These are phyloP conservation scores for Pseudofabraea citricarpa DNA, from an alignment of 2,329 filamentous ascomycete genomes.

Conservation along the genomic window DNA sequence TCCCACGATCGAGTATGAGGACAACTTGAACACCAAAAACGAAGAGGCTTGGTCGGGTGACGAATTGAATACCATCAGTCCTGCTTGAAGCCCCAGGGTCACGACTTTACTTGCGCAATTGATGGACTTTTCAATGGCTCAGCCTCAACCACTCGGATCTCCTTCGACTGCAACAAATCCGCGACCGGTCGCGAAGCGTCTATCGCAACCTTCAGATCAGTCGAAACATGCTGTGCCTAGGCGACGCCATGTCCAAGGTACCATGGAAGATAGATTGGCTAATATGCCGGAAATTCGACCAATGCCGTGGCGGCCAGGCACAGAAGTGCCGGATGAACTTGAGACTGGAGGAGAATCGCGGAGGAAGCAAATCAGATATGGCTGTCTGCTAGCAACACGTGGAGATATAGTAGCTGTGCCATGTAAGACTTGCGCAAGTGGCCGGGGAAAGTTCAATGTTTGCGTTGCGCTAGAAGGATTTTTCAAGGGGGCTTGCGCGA, in stretches of 20 bases:
- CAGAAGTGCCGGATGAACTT: slow-evolving; percentile 24
- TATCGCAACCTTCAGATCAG: slow-evolving; percentile 3
- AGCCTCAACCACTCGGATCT: slow-evolving; percentile 20
- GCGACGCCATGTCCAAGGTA: slow-evolving; percentile 11
- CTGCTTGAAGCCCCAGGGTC: slow-evolving; percentile 12
- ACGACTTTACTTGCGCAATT: slow-evolving; percentile 17
- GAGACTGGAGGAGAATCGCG: slow-evolving; percentile 27
- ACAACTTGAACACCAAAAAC: slow-evolving; percentile 18
- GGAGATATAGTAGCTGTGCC: slow-evolving; percentile 21
- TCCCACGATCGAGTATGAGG: slow-evolving; percentile 14
- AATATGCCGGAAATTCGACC: slow-evolving; percentile 24
- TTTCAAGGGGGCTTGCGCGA: slow-evolving; percentile 29
- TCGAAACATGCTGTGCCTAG: slow-evolving; percentile 7
- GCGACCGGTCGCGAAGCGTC: slow-evolving; percentile 1
- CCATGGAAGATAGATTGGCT: slow-evolving; percentile 26
- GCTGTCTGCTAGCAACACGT: slow-evolving; percentile 25
- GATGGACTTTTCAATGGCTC: slow-evolving; percentile 6
- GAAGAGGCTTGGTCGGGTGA: slow-evolving; percentile 16
- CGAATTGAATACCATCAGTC: slow-evolving; percentile 8
- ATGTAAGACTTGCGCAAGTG: slow-evolving; percentile 25
- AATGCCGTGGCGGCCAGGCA: slow-evolving; percentile 25
- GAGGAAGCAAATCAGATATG: slow-evolving; percentile 28
- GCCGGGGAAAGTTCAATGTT: slow-evolving; percentile 25
- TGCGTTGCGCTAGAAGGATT: slow-evolving; percentile 27
- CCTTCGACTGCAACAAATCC: slow-evolving; percentile 14